A percentile compares a stretch with the other conserved stretches of the same genome.
phyloP scores from a whole-genome alignment of 2,329 filamentous ascomycete genomes.

The Pyricularia grisea region DNA sequence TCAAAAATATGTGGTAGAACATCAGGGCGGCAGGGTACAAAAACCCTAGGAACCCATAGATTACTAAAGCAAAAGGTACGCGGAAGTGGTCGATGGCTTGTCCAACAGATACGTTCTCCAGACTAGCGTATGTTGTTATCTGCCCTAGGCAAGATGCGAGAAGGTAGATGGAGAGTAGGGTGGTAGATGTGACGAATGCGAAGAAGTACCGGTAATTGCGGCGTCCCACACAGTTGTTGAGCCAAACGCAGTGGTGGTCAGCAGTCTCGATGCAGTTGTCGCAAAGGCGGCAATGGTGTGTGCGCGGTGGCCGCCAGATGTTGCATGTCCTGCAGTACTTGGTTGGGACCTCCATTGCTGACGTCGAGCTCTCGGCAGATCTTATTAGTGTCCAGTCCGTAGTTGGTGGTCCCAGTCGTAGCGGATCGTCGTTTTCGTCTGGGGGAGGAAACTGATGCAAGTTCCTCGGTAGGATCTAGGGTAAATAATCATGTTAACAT shows the following conservation, averaged over 20 bases:
- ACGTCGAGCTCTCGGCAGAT: conserved; percentile 61
- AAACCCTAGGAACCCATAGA: conserved; percentile 67
- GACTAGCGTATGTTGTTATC: conserved; percentile 60
- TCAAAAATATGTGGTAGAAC: conserved; percentile 85
- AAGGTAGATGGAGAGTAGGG: conserved; percentile 66
- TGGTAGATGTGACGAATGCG: conserved; percentile 74
- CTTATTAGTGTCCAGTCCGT: conserved; percentile 94
- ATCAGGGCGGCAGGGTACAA: conserved; percentile 77
- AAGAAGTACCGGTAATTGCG: conserved; percentile 99
- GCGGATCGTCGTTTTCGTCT: conserved; percentile 68
- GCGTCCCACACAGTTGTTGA: conserved; percentile 95
- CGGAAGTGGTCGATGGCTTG: conserved; percentile 60
- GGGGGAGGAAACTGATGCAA: conserved; percentile 77
- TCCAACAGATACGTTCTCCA: conserved; percentile 57
- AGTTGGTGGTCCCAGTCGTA: conserved; percentile 72
- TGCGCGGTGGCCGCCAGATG: conserved; percentile 91
- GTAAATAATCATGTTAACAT: background rate
- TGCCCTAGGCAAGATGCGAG: conserved; percentile 73
- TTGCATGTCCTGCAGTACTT: conserved; percentile 98
- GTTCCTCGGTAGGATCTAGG: conserved; percentile 82
- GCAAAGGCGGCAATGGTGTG: conserved; percentile 92
- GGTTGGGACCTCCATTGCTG: conserved; percentile 94
- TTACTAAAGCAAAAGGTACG: conserved; percentile 78
- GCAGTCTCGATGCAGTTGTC: conserved; percentile 97
- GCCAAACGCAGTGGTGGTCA: conserved; percentile 97